These are phyloP conservation scores for Neodidymelliopsis sp. DNA, from an alignment of 2,329 filamentous ascomycete genomes.

Conservation along the genomic window DNA sequence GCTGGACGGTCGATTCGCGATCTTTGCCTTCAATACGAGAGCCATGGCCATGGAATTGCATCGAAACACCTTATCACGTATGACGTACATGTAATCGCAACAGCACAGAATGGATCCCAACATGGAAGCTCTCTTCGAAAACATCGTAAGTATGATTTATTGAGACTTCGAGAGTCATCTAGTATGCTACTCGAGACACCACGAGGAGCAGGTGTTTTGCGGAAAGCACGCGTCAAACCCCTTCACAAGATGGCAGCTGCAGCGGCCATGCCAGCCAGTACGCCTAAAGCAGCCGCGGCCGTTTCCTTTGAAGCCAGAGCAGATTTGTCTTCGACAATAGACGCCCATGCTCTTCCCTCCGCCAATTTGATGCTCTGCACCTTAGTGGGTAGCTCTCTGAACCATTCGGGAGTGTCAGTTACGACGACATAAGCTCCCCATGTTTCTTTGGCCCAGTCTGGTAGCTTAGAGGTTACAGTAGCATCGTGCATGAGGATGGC, in stretches of 20 bases:
- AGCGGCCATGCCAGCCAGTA: not conserved
- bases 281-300: not conserved
- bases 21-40: too few species aligned
- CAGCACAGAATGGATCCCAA: not conserved
- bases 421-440: not conserved
- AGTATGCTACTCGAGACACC: too few species aligned
- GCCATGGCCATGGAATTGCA: too few species aligned
- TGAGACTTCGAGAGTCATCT: too few species aligned
- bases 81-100: conserved; percentile 2
- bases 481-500: not conserved
- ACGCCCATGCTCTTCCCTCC: not conserved
- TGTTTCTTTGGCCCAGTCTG: not conserved
- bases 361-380: conserved; percentile 1
- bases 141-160: too few species aligned
- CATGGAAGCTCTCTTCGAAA: too few species aligned
- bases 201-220: too few species aligned
- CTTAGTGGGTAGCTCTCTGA: not conserved
- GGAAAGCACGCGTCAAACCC: too few species aligned
- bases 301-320: not conserved
- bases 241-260: not conserved
- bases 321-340: not conserved
- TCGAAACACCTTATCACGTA: too few species aligned
- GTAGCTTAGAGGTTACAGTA: not conserved
- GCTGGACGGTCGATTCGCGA: too few species aligned
- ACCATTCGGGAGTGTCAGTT: not conserved